Conservation (phyloP, 1,284 basidiomycete species). For the Trichosporon inkin region DNA sequence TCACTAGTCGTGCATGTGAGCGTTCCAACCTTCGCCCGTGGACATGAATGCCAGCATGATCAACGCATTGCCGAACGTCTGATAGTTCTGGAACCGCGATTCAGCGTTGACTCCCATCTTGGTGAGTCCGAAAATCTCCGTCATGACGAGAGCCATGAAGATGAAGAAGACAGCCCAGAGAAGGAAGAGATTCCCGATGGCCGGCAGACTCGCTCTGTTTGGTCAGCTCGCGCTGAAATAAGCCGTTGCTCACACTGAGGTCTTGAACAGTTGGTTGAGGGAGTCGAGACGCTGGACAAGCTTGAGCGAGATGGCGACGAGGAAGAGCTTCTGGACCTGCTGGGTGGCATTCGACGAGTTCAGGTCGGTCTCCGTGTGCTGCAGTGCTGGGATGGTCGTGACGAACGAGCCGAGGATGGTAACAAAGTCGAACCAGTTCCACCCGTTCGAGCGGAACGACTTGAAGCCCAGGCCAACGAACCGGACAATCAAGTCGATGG, state of each 20-base stretch:
- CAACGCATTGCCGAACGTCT: slow-evolving; percentile 71
- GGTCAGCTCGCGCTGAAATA: neutral
- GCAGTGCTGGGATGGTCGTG: slow-evolving; percentile 73
- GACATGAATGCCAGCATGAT: slow-evolving; percentile 69
- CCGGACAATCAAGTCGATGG: slow-evolving; percentile 72
- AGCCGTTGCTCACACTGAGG: slow-evolving; percentile 67
- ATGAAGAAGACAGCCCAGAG: slow-evolving; percentile 90
- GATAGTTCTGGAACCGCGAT: slow-evolving; percentile 73
- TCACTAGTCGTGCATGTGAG: slow-evolving; percentile 91
- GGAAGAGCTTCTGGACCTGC: slow-evolving; percentile 90
- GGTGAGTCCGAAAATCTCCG: slow-evolving; percentile 91
- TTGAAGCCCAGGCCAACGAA: slow-evolving; percentile 78
- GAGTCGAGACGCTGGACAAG: slow-evolving; percentile 84
- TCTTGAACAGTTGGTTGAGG: slow-evolving; percentile 95
- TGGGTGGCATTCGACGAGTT: slow-evolving; percentile 37
- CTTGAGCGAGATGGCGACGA: slow-evolving; percentile 90
- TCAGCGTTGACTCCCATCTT: slow-evolving; percentile 71
- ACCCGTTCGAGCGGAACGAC: slow-evolving; percentile 80
- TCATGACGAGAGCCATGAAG: slow-evolving; percentile 83
- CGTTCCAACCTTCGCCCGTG: slow-evolving; percentile 57
- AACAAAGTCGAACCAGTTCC: slow-evolving; percentile 87
- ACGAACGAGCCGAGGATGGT: slow-evolving; percentile 77
- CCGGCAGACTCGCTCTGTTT: slow-evolving; percentile 73
- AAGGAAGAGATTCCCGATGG: slow-evolving; percentile 77
- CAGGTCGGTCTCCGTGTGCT: slow-evolving; percentile 43